Evolutionary conservation across 2,329 filamentous ascomycete species (phyloP).

Genomic region (Ceratocystis cubensis): DNA sequence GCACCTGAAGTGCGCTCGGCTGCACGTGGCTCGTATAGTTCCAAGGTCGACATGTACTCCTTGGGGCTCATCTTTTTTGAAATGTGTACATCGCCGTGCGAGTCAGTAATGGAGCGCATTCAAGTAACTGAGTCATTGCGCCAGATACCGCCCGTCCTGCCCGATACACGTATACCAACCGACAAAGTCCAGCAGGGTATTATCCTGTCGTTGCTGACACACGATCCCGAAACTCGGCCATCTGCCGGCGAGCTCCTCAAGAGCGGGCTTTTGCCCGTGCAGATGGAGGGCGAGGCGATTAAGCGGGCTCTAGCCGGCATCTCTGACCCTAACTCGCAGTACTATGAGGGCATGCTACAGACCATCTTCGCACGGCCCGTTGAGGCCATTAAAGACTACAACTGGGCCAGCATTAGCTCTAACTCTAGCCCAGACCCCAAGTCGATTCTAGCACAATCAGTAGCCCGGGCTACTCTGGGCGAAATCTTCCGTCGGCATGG

Average conservation of each 20-base stretch:
- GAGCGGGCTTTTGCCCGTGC: constrained; percentile 75
- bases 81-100: constrained; percentile 67
- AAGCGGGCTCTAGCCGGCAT: constrained; percentile 69
- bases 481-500: constrained; percentile 81
- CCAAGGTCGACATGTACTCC: constrained; percentile 98
- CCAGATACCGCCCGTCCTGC: constrained; percentile 54
- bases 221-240: constrained; percentile 70
- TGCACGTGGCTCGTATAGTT: constrained; percentile 65
- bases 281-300: constrained; percentile 87
- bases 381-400: constrained; percentile 67
- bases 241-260: constrained; percentile 71
- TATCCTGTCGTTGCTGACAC: constrained; percentile 65
- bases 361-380: constrained; percentile 66
- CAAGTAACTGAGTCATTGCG: constrained; percentile 56
- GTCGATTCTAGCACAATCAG: constrained; percentile 51
- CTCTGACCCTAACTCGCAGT: constrained; percentile 69
- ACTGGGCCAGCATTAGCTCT: constrained; percentile 58
- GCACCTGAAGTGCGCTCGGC: constrained; percentile 79
- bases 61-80: constrained; percentile 97
- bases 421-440: constrained; percentile 41
- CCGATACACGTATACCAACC: constrained; percentile 55
- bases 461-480: constrained; percentile 61
- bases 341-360: constrained; percentile 82
- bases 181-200: constrained; percentile 68
- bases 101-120: constrained; percentile 51